Conservation (phyloP, 768 basidiomycete species). For the Collybia sp. region DNA sequence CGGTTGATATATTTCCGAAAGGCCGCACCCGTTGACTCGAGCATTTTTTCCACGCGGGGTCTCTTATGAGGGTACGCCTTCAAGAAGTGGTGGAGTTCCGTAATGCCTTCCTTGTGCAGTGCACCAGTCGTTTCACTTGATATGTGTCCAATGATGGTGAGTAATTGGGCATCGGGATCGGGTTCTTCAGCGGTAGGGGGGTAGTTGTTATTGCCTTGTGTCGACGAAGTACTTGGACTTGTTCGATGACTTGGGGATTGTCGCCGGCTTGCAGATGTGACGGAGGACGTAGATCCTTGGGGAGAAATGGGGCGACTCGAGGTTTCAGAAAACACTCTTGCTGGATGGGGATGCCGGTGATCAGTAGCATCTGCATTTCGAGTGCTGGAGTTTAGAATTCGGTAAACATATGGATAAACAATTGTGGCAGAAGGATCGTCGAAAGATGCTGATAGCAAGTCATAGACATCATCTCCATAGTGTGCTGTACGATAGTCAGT, state of each 20-base stretch:
- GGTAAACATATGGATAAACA: slow-evolving; percentile 92
- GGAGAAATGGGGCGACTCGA: slow-evolving; percentile 73
- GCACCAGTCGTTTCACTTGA: slow-evolving; percentile 87
- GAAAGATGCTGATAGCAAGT: slow-evolving; percentile 84
- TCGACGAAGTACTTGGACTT: slow-evolving; percentile 65
- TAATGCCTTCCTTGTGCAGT: slow-evolving; percentile 91
- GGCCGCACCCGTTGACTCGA: slow-evolving; percentile 83
- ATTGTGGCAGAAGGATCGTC: slow-evolving; percentile 98
- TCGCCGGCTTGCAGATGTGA: slow-evolving; percentile 43
- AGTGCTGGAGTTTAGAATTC: slow-evolving; percentile 74
- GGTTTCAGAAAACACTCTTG: slow-evolving; percentile 50
- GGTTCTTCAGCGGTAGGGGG: slow-evolving; percentile 68
- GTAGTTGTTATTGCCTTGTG: slow-evolving; percentile 46
- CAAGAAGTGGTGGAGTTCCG: slow-evolving; percentile 89
- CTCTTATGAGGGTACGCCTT: slow-evolving; percentile 87
- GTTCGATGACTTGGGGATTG: slow-evolving; percentile 61
- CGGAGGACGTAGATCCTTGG: slow-evolving; percentile 49
- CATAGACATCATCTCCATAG: slow-evolving; percentile 87
- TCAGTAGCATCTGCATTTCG: slow-evolving; percentile 28
- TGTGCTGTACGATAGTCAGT: slow-evolving; percentile 44
- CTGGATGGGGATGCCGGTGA: slow-evolving; percentile 33
- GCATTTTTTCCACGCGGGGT: slow-evolving; percentile 78
- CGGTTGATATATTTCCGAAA: slow-evolving; percentile 91
- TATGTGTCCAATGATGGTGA: slow-evolving; percentile 80
- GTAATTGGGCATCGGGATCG: slow-evolving; percentile 81